Conservation (phyloP, 768 basidiomycete species). For the Arthromyces matolae region DNA sequence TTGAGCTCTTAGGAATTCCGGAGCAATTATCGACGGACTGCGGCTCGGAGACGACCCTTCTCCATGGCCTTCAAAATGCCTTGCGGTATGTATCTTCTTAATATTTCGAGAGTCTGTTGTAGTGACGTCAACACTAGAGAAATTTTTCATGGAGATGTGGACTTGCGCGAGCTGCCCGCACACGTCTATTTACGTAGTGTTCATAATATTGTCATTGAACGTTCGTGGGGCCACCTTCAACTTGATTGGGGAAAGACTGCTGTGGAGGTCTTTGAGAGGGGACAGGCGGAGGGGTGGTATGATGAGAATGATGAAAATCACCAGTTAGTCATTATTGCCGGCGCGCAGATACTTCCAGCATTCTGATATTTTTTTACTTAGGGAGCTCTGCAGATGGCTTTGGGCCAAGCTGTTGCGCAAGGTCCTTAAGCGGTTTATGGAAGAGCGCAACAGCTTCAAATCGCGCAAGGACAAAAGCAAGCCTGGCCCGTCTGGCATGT, state of each 20-base stretch:
- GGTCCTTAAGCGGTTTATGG: constrained; percentile 8
- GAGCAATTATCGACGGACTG: constrained; percentile 26
- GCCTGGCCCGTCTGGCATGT: constrained; percentile 31
- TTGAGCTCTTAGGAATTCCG: background rate
- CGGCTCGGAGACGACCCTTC: constrained; percentile 32
- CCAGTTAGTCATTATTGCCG: constrained; percentile 20
- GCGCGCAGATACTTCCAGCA: background rate
- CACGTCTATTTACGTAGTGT: constrained; percentile 29
- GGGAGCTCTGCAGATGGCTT: constrained; percentile 20
- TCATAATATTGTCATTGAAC: constrained; percentile 33
- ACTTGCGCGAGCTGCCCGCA: constrained; percentile 23
- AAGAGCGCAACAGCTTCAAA: constrained; percentile 20
- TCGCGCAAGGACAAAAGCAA: constrained; percentile 30
- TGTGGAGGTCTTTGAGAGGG: constrained; percentile 20
- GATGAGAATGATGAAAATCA: constrained; percentile 22
- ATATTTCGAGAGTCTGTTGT: background rate
- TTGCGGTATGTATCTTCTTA: background rate
- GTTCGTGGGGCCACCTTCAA: constrained; percentile 31
- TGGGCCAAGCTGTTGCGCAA: constrained; percentile 27
- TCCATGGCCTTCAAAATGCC: constrained; percentile 21
- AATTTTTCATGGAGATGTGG: constrained; percentile 23
- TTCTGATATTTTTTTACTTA: constrained; percentile 6
- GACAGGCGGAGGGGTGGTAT: constrained; percentile 20
- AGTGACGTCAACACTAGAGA: constrained; percentile 15
- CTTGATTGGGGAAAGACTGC: constrained; percentile 32